These are phyloP conservation scores for Elsinoe batatas DNA, from an alignment of 2,329 filamentous ascomycete genomes.

Conservation along the genomic window DNA sequence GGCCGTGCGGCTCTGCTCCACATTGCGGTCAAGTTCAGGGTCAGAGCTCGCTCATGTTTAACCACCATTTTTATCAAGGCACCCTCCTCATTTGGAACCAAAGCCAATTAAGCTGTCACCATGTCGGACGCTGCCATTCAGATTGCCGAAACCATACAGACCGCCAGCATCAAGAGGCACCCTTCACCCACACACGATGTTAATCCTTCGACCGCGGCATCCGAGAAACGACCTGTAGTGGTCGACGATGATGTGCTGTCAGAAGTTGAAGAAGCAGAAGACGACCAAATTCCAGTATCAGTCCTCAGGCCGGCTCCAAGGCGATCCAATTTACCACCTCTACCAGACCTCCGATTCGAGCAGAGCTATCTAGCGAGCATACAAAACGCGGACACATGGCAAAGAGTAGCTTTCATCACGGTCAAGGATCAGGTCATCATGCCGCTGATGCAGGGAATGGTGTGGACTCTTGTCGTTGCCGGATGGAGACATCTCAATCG, in stretches of 20 bases:
- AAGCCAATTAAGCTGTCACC: background rate
- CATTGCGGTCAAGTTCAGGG: background rate
- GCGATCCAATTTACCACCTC: slow-evolving; percentile 53
- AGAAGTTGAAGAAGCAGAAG: slow-evolving; percentile 42
- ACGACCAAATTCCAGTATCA: slow-evolving; percentile 61
- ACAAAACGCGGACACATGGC: slow-evolving; percentile 65
- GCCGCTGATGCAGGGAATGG: slow-evolving; percentile 73
- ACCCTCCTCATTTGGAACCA: background rate
- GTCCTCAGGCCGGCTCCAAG: slow-evolving; percentile 49
- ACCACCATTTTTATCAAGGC: background rate
- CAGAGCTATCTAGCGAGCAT: slow-evolving; percentile 96
- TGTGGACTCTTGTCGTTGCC: slow-evolving; percentile 76
- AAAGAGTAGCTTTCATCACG: slow-evolving; percentile 74
- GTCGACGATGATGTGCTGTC: slow-evolving; percentile 31
- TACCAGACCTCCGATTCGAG: slow-evolving; percentile 84
- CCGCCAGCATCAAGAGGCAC: slow-evolving; percentile 62
- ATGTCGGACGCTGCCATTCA: slow-evolving; percentile 34
- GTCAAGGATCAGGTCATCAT: slow-evolving; percentile 80
- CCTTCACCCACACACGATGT: slow-evolving; percentile 66
- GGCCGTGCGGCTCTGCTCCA: slow-evolving; percentile 7
- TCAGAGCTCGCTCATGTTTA: background rate
- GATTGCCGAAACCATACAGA: slow-evolving; percentile 70
- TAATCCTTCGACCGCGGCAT: slow-evolving; percentile 69
- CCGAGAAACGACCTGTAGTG: slow-evolving; percentile 52
- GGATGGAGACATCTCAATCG: slow-evolving; percentile 90